phyloP scores from a whole-genome alignment of 306 rosid species.

The Benincasa hispida region DNA sequence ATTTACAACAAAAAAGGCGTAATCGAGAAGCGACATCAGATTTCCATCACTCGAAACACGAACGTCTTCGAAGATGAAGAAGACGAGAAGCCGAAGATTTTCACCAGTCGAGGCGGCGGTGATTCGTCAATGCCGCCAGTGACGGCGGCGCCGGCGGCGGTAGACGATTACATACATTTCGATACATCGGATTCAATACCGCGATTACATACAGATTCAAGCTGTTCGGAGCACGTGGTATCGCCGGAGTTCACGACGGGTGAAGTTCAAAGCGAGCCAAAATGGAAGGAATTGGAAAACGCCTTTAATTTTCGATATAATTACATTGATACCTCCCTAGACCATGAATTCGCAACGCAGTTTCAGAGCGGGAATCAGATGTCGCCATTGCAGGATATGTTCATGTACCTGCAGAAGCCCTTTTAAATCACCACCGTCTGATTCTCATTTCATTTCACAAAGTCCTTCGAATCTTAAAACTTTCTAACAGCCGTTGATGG shows the following conservation, averaged over 20 bases:
- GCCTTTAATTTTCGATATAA: conserved; percentile 38
- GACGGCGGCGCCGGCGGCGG: neutral
- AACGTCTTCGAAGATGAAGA: conserved; percentile 30
- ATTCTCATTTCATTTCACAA: neutral
- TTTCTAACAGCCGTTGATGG: conserved; percentile 1
- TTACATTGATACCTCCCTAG: conserved; percentile 44
- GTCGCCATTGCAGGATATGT: conserved; percentile 84
- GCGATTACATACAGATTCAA: conserved; percentile 86
- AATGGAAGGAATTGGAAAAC: conserved; percentile 77
- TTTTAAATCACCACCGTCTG: conserved; percentile 11
- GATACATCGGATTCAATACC: conserved; percentile 77
- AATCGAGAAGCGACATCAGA: conserved; percentile 31
- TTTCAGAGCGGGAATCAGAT: conserved; percentile 42
- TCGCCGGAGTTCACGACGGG: conserved; percentile 66
- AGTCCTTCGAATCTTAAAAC: neutral
- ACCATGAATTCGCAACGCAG: conserved; percentile 31
- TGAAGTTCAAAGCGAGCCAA: conserved; percentile 94
- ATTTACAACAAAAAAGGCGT: conserved; percentile 85
- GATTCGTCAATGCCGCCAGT: neutral
- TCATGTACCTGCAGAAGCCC: conserved; percentile 62
- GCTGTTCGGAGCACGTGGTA: conserved; percentile 95
- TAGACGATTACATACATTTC: conserved; percentile 39
- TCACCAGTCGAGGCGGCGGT: neutral
- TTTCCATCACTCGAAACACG: neutral
- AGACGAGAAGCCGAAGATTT: conserved; percentile 53